Conservation (phyloP, 78 protist genomes). For the Dictyostelium discoideum region DNA sequence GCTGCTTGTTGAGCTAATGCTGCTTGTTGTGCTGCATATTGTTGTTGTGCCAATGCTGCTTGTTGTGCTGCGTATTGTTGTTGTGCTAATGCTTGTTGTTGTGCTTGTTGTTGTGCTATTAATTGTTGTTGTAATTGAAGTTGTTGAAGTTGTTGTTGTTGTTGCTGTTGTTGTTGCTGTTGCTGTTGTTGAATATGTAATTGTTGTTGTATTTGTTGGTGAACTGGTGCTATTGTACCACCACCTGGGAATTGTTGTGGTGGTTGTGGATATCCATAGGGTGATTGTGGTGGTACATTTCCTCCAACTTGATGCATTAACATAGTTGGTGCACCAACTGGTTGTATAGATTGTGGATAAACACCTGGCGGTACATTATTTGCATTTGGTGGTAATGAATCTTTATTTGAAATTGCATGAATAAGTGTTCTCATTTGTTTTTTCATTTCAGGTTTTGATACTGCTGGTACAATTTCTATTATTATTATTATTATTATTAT, state of each 20-base stretch:
- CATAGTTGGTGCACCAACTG: not conserved
- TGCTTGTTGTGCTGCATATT: not conserved
- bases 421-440: slow-evolving; percentile 65
- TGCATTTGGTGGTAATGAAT: slow-evolving; percentile 7
- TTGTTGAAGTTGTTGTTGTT: not conserved
- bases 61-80: too few relatives aligned
- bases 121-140: not conserved
- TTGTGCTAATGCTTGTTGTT: not conserved
- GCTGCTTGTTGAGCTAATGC: not conserved
- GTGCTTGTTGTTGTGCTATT: slow-evolving; percentile 18
- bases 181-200: not conserved
- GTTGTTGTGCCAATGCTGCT: too few relatives aligned
- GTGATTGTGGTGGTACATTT: not conserved
- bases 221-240: not conserved
- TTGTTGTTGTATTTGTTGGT: slow-evolving; percentile 4
- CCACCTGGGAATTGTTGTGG: slow-evolving; percentile 8
- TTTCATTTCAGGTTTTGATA: slow-evolving; percentile 76
- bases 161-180: not conserved
- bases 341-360: not conserved
- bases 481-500: too few relatives aligned
- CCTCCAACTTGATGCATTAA: not conserved
- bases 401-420: slow-evolving; percentile 43
- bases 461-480: slow-evolving; percentile 35
- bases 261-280: not conserved
- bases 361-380: not conserved